Conservation (phyloP, 192 early-diverging fungal genomes). For the Pecoramyces ruminantium region DNA sequence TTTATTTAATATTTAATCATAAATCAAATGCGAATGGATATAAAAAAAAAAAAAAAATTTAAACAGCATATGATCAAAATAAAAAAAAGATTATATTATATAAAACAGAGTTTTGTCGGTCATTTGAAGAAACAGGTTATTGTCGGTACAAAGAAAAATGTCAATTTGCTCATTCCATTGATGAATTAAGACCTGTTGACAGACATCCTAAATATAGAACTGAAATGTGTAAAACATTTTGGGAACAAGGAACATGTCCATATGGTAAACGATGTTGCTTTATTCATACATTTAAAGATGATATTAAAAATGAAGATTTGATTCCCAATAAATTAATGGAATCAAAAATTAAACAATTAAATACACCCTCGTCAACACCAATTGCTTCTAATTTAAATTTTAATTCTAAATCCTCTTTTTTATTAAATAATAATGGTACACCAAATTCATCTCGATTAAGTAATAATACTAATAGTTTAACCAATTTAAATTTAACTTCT, state of each 20-base stretch:
- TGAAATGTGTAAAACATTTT: slow-evolving; percentile 81
- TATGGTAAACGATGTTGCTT: slow-evolving; percentile 93
- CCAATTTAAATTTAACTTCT: background rate
- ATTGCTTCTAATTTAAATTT: background rate
- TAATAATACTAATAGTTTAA: no score
- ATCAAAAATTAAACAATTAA: background rate
- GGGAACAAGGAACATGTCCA: slow-evolving; percentile 70
- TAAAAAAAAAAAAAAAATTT: no score
- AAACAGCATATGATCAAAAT: background rate
- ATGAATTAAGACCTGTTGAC: slow-evolving; percentile 60
- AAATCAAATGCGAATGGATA: no score
- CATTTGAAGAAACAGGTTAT: slow-evolving; percentile 30
- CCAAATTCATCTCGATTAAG: no score
- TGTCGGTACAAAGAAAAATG: slow-evolving; percentile 76
- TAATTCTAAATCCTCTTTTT: background rate
- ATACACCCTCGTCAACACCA: background rate
- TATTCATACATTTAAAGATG: slow-evolving; percentile 37
- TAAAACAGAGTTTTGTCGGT: slow-evolving; percentile 62
- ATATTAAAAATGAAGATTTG: background rate
- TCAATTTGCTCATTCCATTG: slow-evolving; percentile 76
- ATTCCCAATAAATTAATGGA: background rate
- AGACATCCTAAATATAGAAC: slow-evolving; percentile 92
- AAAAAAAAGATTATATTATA: slow-evolving; percentile 32
- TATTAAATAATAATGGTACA: background rate
- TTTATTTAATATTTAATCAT: no score